Evolutionary conservation across 75 land plant genomes (phyloP), one percentile per base, ranked within the genome.

Genomic region (Selaginella tamariscina): DNA sequence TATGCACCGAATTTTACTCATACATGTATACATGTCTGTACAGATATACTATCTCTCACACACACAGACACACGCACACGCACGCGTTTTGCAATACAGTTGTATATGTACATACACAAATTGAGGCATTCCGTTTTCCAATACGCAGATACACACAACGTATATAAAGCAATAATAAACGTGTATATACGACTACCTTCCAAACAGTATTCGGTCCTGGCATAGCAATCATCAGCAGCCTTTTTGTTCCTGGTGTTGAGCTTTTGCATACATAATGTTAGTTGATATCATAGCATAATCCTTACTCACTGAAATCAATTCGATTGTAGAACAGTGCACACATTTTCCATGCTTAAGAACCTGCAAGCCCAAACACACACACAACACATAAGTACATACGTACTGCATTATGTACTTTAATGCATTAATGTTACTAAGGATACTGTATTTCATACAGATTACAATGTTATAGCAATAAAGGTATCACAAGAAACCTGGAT

Each of bases 291-390:
- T 26, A 27, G 62, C 11, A 5, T 5, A 33, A 30, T 59, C n/a
- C n/a, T n/a, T n/a, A 81, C 91, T 87, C 77, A 95, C 99, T 55
- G 99, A 95, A 29, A 82, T 85, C 56, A 95, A 84, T 77, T 95
- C 88, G 31, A 80, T 77, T 44, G 89, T 85, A 39, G 98, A 94
- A 74, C 91, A 94, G 28, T 82, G 96, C n/a, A 89, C 67, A 55
- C 80, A 86, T 59, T 90, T 90, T 64, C 88, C 96, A 75, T 84
- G 88, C 69, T 84, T 87, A 60, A 80, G 55, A 31, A 90, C 96
- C 98, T 93, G 80, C 29, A 64, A 57, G n/a, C n/a, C n/a, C n/a
- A n/a, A n/a, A n/a, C n/a, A n/a, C n/a, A n/a, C n/a, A n/a, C n/a
- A 73, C 11, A 2, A 5, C 29, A 13, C 8, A 28, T 65, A 31